phyloP scores from a whole-genome alignment of 768 basidiomycete species.

The Tulasnella sp. region DNA sequence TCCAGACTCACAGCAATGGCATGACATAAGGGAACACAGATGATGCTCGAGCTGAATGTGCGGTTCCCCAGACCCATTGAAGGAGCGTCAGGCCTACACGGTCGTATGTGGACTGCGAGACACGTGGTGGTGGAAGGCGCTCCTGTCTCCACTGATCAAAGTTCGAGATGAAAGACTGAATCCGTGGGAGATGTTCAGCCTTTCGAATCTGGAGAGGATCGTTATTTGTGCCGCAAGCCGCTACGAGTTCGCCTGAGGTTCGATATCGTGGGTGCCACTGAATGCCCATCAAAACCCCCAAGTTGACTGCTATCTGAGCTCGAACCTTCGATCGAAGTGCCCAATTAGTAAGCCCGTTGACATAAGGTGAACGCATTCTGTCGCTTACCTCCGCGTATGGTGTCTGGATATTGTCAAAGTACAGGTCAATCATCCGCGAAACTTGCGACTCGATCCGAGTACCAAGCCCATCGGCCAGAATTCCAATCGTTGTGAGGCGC shows the following conservation, averaged over 20 bases:
- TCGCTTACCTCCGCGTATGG: constrained; percentile 73
- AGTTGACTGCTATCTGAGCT: constrained; percentile 54
- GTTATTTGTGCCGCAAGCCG: constrained; percentile 46
- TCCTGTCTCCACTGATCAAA: constrained; percentile 68
- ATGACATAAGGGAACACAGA: constrained; percentile 74
- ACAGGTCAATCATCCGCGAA: constrained; percentile 63
- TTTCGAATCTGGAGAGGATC: constrained; percentile 62
- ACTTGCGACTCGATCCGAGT: constrained; percentile 61
- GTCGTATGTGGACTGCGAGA: constrained; percentile 85
- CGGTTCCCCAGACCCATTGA: constrained; percentile 74
- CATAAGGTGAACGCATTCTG: background rate
- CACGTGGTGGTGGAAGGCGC: constrained; percentile 79
- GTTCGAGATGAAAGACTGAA: constrained; percentile 53
- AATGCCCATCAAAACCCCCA: constrained; percentile 38
- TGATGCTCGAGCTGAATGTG: constrained; percentile 69
- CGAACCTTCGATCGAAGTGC: constrained; percentile 50
- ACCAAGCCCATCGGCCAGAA: constrained; percentile 62
- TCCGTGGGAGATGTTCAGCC: constrained; percentile 52
- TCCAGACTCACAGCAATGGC: constrained; percentile 62
- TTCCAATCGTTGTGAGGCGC: constrained; percentile 59
- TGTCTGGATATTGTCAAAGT: constrained; percentile 73
- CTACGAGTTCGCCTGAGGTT: constrained; percentile 50
- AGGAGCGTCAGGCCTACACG: constrained; percentile 84
- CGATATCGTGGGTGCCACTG: constrained; percentile 68
- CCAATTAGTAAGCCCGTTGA: background rate